Evolutionary conservation across 306 rosid genomes (phyloP).

Genomic region (Erythrophleum fordii): DNA sequence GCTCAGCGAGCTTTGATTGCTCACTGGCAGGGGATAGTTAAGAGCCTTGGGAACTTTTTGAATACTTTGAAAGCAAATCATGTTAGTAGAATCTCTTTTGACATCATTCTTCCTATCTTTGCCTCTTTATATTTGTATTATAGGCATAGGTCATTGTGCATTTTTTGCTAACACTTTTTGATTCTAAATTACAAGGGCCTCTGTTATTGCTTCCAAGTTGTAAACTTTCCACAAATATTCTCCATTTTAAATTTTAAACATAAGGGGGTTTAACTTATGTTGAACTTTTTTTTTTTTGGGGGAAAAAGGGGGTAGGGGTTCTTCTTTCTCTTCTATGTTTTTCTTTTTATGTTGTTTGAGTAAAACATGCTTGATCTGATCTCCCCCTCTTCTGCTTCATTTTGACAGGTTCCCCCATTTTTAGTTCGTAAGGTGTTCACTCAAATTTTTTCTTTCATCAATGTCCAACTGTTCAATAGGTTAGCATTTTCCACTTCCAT

Average conservation of each 20-base stretch:
- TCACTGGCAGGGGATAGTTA: slow-evolving; percentile 97
- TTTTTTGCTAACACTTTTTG: slow-evolving; percentile 15
- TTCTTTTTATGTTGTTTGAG: slow-evolving; percentile 21
- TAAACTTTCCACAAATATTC: slow-evolving; percentile 21
- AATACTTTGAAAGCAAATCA: slow-evolving; percentile 84
- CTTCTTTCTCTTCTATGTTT: not conserved
- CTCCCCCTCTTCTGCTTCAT: slow-evolving; percentile 14
- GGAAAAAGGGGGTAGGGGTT: not conserved
- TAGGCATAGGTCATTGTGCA: not conserved
- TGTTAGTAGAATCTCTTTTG: slow-evolving; percentile 57
- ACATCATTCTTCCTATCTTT: slow-evolving; percentile 21
- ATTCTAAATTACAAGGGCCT: not conserved
- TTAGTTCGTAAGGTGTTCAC: slow-evolving; percentile 89
- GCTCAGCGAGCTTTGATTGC: slow-evolving; percentile 90
- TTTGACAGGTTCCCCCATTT: slow-evolving; percentile 58
- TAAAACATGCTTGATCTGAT: slow-evolving; percentile 24
- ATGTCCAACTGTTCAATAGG: slow-evolving; percentile 96
- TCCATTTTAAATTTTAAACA: slow-evolving; percentile 21
- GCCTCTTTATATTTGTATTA: slow-evolving; percentile 10
- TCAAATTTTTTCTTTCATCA: slow-evolving; percentile 81
- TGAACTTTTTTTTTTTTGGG: not conserved
- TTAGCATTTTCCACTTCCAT: slow-evolving; percentile 37
- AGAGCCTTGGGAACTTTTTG: slow-evolving; percentile 73
- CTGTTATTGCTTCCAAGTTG: slow-evolving; percentile 8
- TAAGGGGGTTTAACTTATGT: slow-evolving; percentile 4